Conservation (phyloP, 768 basidiomycete genomes). For the Termitomyces bulborhizus region DNA sequence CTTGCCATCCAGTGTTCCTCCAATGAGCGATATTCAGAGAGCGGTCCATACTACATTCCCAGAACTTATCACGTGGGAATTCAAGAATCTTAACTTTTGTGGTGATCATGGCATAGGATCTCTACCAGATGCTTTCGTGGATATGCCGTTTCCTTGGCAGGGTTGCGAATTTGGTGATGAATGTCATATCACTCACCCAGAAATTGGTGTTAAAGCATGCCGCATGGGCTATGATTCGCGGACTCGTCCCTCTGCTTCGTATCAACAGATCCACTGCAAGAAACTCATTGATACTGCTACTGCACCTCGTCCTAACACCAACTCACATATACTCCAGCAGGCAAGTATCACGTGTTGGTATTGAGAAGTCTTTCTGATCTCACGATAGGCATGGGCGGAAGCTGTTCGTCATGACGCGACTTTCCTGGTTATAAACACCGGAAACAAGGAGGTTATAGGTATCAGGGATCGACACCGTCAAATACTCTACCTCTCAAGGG, state of each 20-base stretch:
- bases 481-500: conserved; percentile 10
- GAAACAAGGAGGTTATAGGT: conserved; percentile 13
- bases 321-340: conserved; percentile 3
- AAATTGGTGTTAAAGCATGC: not conserved
- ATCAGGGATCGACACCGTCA: conserved; percentile 9
- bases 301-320: not conserved
- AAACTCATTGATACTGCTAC: not conserved
- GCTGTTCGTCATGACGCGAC: conserved; percentile 12
- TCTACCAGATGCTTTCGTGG: not conserved
- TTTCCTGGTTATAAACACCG: conserved; percentile 13
- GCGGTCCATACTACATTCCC: conserved; percentile 1
- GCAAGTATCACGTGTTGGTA: not conserved
- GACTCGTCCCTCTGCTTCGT: not conserved
- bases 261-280: not conserved
- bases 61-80: conserved; percentile 12
- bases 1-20: not conserved
- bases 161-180: not conserved
- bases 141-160: conserved; percentile 3
- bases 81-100: conserved; percentile 11
- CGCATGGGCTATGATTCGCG: conserved; percentile 7
- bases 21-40: not conserved
- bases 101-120: not conserved
- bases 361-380: not conserved
- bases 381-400: conserved; percentile 11
- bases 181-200: conserved; percentile 1